These are phyloP conservation scores for Coemansia sp. DNA, from an alignment of 192 early-diverging fungal genomes.

Conservation along the genomic window DNA sequence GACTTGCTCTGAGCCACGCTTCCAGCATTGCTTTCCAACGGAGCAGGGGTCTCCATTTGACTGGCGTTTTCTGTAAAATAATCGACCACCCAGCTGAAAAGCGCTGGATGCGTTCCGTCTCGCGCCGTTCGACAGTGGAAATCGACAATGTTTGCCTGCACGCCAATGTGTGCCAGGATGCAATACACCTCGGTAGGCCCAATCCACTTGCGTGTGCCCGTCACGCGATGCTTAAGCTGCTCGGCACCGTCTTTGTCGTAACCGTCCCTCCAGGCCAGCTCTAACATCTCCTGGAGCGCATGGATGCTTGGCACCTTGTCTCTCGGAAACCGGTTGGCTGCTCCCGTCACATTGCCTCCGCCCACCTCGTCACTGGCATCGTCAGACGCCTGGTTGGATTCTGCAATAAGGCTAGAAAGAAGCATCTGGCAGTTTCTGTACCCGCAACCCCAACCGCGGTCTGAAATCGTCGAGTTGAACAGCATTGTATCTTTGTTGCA, in stretches of 20 bases:
- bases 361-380: neutral
- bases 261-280: constrained; percentile 61
- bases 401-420: constrained; percentile 49
- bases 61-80: constrained; percentile 53
- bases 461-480: constrained; percentile 25
- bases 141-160: constrained; percentile 60
- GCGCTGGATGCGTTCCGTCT: constrained; percentile 55
- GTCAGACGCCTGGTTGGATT: neutral
- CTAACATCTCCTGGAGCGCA: constrained; percentile 58
- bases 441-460: constrained; percentile 71
- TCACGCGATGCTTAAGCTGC: constrained; percentile 58
- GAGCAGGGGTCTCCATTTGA: neutral
- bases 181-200: constrained; percentile 70
- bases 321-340: neutral
- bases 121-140: constrained; percentile 63
- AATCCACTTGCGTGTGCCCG: constrained; percentile 68
- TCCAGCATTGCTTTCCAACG: neutral
- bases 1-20: neutral
- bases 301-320: constrained; percentile 33
- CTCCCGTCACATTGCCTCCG: neutral
- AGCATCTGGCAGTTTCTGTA: constrained; percentile 73
- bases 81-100: constrained; percentile 59
- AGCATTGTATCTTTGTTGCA: constrained; percentile 27
- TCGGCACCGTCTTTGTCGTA: constrained; percentile 61
- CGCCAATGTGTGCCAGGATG: constrained; percentile 60